A percentile compares a stretch with the other conserved stretches of the same genome.
Conservation (phyloP, 129 eudicot species). For the Artemisia argyi region DNA sequence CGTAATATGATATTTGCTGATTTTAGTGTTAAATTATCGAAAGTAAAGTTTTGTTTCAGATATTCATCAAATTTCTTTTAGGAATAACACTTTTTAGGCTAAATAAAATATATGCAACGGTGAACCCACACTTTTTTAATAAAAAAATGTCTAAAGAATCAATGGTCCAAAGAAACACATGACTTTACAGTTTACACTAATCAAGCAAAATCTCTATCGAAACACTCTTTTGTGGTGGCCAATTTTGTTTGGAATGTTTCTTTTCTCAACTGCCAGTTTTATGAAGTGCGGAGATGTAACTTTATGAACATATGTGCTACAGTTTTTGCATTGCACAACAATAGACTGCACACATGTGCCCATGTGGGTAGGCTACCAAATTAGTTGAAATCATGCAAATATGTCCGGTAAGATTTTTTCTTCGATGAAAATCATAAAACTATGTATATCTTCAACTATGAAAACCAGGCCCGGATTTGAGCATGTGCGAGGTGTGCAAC, state of each 20-base stretch:
- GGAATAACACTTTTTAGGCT: no score
- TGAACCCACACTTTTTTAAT: neutral
- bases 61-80: no score
- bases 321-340: constrained; percentile 18
- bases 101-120: no score
- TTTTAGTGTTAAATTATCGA: no score
- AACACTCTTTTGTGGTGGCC: constrained; percentile 5
- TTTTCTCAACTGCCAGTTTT: constrained; percentile 24
- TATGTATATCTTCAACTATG: no score
- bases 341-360: constrained; percentile 19
- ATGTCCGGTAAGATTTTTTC: neutral
- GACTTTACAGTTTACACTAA: constrained; percentile 4
- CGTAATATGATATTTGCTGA: no score
- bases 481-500: no score
- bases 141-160: constrained; percentile 20
- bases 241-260: constrained; percentile 15
- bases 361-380: constrained; percentile 36
- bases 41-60: no score
- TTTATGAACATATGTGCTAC: constrained; percentile 15
- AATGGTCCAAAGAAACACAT: constrained; percentile 28
- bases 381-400: constrained; percentile 13
- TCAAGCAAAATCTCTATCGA: neutral
- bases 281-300: constrained; percentile 16
- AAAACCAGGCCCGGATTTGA: no score
- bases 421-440: no score